Evolutionary conservation across 1,284 basidiomycete genomes (phyloP), one percentile per base, ranked within the genome.

Genomic region (Apiotrichum brassicae): DNA sequence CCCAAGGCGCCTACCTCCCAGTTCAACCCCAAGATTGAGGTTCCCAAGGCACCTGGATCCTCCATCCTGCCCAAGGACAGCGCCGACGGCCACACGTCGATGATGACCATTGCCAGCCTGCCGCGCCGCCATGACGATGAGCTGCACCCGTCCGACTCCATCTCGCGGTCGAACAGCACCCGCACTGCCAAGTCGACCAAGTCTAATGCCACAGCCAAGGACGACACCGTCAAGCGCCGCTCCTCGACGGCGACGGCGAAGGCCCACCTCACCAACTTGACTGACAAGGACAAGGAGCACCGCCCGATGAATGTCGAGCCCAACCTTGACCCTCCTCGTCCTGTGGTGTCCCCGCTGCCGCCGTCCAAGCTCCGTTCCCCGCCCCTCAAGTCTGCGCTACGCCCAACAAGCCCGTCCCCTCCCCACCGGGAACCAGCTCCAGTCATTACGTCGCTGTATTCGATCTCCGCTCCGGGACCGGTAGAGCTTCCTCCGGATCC

Each of bases 351-450:
- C 5, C 66, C 70, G 24, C 57, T 72, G 9, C 70, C 72, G 1
- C 70, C 70, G 4, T 57, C 59, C 55, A 53, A 63, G 55, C 33
- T 56, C 58, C 53, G 61, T n/a, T 60, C 60, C 22, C 71, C 72
- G 14, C 71, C 72, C 1, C 58, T 71, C 18, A 74, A 72, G 51
- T 72, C 71, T 8, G 68, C 72, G 16, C 59, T 72, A 38, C 60
- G 72, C 34, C 63, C 72, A 3, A 57, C 63, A 4, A 64, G 57
- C 28, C 70, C 70, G 45, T 2, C 63, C 62, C 1, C 35, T 34
- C 4, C 19, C 43, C 4, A 6, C 36, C 25, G 28, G n/a, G 48
- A 13, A 11, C 51, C 45, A 6, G 38, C 39, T 7, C 48, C 51
- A 1, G 28, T 26, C 16, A 48, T 56, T 33, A 63, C 58, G 23